phyloP scores from a whole-genome alignment of 2,329 filamentous ascomycete genomes.

The Fusarium abutilonis region DNA sequence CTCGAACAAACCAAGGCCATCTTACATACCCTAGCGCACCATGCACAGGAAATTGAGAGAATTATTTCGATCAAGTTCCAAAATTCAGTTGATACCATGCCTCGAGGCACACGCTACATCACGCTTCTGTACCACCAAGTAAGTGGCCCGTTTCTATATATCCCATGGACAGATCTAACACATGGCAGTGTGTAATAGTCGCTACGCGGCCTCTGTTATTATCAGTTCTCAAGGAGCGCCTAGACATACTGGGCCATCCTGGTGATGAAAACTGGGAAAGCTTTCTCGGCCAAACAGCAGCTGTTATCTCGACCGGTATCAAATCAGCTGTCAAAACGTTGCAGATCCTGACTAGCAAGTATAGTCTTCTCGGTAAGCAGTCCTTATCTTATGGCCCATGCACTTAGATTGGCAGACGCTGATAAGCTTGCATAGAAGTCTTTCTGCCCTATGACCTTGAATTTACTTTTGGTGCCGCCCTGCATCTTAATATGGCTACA shows the following conservation, averaged over 20 bases:
- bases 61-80: constrained; percentile 49
- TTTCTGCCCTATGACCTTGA: constrained; percentile 54
- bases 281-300: constrained; percentile 49
- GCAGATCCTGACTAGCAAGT: constrained; percentile 51
- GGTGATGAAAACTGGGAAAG: constrained; percentile 47
- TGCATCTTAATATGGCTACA: constrained; percentile 52
- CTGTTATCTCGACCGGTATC: constrained; percentile 53
- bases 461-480: constrained; percentile 49
- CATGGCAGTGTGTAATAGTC: constrained; percentile 50
- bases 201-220: constrained; percentile 53
- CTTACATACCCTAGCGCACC: constrained; percentile 49
- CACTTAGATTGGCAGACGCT: background rate
- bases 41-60: constrained; percentile 53
- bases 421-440: constrained; percentile 42
- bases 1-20: constrained; percentile 51
- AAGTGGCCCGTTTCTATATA: background rate
- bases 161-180: background rate
- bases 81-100: constrained; percentile 50
- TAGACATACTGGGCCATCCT: constrained; percentile 43
- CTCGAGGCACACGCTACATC: constrained; percentile 51
- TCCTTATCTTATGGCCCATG: accelerated
- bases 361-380: constrained; percentile 49
- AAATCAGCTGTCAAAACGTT: constrained; percentile 55
- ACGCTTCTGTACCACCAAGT: constrained; percentile 54
- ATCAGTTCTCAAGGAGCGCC: constrained; percentile 51